These are phyloP conservation scores for Aspergillus sp. DNA, from an alignment of 2,329 filamentous ascomycete species.

Conservation along the genomic window DNA sequence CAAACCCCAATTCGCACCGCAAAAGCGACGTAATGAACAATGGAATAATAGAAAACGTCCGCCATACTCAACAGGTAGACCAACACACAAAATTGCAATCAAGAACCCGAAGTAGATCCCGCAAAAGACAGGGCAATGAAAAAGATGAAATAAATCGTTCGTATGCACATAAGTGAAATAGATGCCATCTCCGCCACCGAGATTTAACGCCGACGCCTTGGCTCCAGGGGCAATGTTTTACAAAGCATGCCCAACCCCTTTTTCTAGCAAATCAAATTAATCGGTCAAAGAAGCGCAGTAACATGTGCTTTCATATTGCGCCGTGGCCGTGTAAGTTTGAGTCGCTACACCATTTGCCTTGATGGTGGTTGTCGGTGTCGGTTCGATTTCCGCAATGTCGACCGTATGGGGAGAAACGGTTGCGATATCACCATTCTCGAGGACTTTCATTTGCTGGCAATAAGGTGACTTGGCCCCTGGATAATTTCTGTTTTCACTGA, in stretches of 20 bases:
- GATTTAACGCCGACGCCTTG: constrained; percentile 15
- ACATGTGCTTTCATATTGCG: constrained; percentile 29
- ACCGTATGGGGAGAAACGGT: constrained; percentile 23
- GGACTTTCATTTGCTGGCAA: constrained; percentile 61
- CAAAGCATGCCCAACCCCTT: constrained; percentile 14
- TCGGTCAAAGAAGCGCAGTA: constrained; percentile 32
- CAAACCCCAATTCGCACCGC: constrained; percentile 5
- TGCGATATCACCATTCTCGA: constrained; percentile 45
- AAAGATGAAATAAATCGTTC: constrained; percentile 9
- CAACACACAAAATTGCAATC: constrained; percentile 2
- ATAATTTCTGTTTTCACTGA: constrained; percentile 58
- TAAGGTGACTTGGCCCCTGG: constrained; percentile 46
- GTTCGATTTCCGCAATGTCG: constrained; percentile 30
- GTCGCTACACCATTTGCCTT: constrained; percentile 17
- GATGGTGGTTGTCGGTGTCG: constrained; percentile 31
- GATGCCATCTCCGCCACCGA: constrained; percentile 3
- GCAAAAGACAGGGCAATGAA: constrained; percentile 16
- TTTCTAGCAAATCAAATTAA: constrained; percentile 15
- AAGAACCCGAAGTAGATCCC: constrained; percentile 7
- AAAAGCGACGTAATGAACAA: constrained; percentile 2
- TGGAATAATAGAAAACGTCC: constrained; percentile 2
- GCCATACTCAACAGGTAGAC: constrained; percentile 1
- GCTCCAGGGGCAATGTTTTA: constrained; percentile 3
- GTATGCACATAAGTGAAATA: constrained; percentile 15
- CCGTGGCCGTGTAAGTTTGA: constrained; percentile 32